These are phyloP conservation scores for Erythrophleum fordii DNA, from an alignment of 306 rosid genomes.

Conservation along the genomic window DNA sequence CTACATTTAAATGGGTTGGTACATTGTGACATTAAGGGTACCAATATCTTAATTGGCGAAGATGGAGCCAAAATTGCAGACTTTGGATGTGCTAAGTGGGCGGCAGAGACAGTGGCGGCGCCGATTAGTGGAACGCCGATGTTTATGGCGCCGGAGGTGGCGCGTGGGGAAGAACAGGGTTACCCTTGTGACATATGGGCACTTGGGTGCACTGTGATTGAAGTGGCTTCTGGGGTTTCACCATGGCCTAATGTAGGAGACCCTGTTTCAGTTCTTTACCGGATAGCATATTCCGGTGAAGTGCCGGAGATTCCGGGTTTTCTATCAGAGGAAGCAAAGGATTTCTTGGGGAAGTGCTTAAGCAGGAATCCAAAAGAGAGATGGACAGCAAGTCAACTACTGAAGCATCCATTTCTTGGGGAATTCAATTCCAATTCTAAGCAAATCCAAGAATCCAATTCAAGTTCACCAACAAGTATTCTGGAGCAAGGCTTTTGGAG, in stretches of 20 bases:
- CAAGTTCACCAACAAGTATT: conserved; percentile 85
- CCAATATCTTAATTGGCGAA: conserved; percentile 67
- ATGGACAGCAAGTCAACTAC: conserved; percentile 73
- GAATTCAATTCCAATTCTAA: conserved; percentile 47
- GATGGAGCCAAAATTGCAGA: conserved; percentile 79
- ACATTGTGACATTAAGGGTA: conserved; percentile 94
- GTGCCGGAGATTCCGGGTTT: conserved; percentile 75
- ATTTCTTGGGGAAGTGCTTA: conserved; percentile 84
- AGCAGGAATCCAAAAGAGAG: conserved; percentile 71
- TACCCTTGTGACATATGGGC: conserved; percentile 82
- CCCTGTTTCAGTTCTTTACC: conserved; percentile 66
- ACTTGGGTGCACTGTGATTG: conserved; percentile 87
- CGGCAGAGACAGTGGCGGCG: background rate
- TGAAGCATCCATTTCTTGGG: conserved; percentile 77
- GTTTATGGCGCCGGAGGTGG: conserved; percentile 95
- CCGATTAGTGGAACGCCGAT: conserved; percentile 77
- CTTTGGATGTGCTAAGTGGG: conserved; percentile 78
- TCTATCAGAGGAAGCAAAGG: conserved; percentile 75
- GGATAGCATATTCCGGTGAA: conserved; percentile 65
- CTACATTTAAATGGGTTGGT: conserved; percentile 73
- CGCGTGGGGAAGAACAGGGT: conserved; percentile 86
- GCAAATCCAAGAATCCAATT: conserved; percentile 48
- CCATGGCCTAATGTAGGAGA: conserved; percentile 73
- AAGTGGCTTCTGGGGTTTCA: conserved; percentile 70
- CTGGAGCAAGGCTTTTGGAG: conserved; percentile 83